These are phyloP conservation scores for Sordariomycetes sp. DNA, from an alignment of 2,329 filamentous ascomycete species.

Conservation along the genomic window DNA sequence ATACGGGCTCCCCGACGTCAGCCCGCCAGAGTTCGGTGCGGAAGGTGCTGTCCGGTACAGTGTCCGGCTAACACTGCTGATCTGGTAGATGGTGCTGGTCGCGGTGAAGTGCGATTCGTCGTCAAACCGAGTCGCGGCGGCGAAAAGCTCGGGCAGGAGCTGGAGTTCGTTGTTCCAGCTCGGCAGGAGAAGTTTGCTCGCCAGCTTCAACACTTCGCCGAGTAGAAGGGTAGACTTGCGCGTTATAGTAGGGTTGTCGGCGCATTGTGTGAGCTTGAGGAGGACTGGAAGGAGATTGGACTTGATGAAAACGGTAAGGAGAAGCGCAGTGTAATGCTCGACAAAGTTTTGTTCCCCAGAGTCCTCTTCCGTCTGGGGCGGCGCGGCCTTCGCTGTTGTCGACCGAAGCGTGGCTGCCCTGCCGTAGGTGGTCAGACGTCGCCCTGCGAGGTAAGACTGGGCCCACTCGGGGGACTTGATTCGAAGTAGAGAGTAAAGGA, in stretches of 20 bases:
- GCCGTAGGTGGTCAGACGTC: conserved; percentile 91
- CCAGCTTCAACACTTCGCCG: conserved; percentile 80
- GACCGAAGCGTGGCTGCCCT: conserved; percentile 75
- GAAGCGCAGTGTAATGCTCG: conserved; percentile 83
- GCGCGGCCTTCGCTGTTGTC: conserved; percentile 33
- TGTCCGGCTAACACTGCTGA: conserved; percentile 92
- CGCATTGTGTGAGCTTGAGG: conserved; percentile 52
- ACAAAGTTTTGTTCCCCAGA: conserved; percentile 71
- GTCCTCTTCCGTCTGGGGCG: conserved; percentile 48
- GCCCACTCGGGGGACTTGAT: conserved; percentile 95
- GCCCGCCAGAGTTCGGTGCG: not conserved
- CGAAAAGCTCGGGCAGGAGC: conserved; percentile 74
- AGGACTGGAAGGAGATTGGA: conserved; percentile 56
- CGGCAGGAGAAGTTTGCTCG: conserved; percentile 71
- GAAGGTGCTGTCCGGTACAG: conserved; percentile 64
- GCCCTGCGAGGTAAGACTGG: conserved; percentile 83
- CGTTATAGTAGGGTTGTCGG: conserved; percentile 57
- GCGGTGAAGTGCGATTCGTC: conserved; percentile 65
- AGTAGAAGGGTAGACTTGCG: conserved; percentile 84
- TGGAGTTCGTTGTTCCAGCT: conserved; percentile 77
- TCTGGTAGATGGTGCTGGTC: conserved; percentile 88
- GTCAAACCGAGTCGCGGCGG: conserved; percentile 59
- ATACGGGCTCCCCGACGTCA: conserved; percentile 1
- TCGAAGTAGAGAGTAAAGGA: conserved; percentile 66
- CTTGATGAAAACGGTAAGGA: conserved; percentile 75